Evolutionary conservation across 2,329 filamentous ascomycete genomes (phyloP), one percentile per base, ranked within the genome.

Genomic region (Fusarium sp.): DNA sequence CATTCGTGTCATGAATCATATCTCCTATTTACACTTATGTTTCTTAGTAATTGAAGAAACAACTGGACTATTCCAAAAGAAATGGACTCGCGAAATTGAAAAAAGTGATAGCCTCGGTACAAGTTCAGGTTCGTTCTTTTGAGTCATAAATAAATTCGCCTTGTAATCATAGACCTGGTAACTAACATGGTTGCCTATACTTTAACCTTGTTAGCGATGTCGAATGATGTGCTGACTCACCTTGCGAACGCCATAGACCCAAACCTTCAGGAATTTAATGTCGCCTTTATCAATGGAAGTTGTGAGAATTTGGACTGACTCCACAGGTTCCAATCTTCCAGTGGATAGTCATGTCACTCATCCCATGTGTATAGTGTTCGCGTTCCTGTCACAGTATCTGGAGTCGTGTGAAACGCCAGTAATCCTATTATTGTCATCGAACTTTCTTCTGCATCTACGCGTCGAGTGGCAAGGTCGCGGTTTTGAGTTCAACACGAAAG

Each of bases 361-460:
- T 35, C 17, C 20, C 30, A 6, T 8, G 8, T 15, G 1, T 10
- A 35, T 10, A 12, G 0, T 1, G 3, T 6, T 7, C 4, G 4
- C 4, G 17, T 11, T 24, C 4, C 8, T 24, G 20, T 3, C 0
- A 24, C 17, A 13, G 12, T 14, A 20, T 8, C n/a, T 8, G 6
- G 6, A 6, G 8, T 24, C 17, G 3, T 3, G 12, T 14, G 6
- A 35, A 18, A 4, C 8, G 15, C 8, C 5, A n/a, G 28, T 6
- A 8, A 8, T 18, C 28, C 22, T 18, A 5, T 13, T 9, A 8
- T 30, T 9, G 3, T 13, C 14, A 4, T 17, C 5, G 10, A 7
- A 9, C 8, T 12, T 17, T 8, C 11, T 11, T 50, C 7, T 5
- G 14, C 7, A 12, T 17, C 5, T 32, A 2, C 11, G 6, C 14